Percentiles rank a stretch among this genome's conserved stretches.
Conservation (phyloP, 169 alveolate species). For the Cryptosporidium felis region DNA sequence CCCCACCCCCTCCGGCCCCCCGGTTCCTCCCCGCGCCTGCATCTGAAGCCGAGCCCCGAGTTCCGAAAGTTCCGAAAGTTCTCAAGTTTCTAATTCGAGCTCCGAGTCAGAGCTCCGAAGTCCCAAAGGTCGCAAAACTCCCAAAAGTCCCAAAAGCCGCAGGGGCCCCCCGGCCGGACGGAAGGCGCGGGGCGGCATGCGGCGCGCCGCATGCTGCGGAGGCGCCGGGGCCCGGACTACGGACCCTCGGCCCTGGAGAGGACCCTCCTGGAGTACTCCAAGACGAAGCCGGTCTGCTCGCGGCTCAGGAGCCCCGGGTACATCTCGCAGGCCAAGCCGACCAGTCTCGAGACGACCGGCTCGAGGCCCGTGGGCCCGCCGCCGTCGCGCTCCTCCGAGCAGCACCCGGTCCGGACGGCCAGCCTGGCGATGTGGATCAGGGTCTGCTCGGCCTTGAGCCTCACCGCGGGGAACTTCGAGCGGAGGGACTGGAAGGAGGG, state of each 20-base stretch:
- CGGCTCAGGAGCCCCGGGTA: neutral
- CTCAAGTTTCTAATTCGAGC: no score
- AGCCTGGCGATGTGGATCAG: neutral
- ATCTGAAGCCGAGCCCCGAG: no score
- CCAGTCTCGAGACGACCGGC: neutral
- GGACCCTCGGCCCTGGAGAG: neutral
- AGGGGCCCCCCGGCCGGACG: no score
- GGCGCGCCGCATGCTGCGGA: neutral
- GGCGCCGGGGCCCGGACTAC: neutral
- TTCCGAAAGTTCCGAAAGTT: no score
- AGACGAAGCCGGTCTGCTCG: neutral
- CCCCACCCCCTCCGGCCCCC: no score
- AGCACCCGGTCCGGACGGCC: neutral
- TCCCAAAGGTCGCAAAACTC: no score
- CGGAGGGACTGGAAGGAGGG: conserved; percentile 27
- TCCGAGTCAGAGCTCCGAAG: no score
- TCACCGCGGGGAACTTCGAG: conserved; percentile 18
- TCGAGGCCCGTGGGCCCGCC: neutral
- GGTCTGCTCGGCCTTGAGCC: conserved; percentile 42
- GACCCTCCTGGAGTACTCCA: conserved; percentile 46
- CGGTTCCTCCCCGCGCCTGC: no score
- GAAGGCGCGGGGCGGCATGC: no score
- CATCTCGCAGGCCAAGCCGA: neutral
- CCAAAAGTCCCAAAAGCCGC: no score
- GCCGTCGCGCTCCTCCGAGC: neutral